These are phyloP conservation scores for Leccinum uliginosum DNA, from an alignment of 768 basidiomycete species.

Conservation along the genomic window DNA sequence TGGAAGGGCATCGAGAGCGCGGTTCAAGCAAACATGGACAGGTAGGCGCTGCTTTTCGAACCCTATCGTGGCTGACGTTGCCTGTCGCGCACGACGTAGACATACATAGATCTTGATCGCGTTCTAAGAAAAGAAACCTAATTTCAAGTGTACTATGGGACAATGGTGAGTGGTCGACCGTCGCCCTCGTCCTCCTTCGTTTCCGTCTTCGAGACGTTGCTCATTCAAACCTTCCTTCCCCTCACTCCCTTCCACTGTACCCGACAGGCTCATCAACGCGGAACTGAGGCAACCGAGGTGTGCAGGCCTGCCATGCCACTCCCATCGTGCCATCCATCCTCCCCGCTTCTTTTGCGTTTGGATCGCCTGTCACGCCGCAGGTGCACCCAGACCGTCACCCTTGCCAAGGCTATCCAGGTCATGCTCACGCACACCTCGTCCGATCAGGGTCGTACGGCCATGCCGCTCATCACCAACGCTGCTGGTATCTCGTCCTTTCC, in stretches of 20 bases:
- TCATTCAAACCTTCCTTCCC: neutral
- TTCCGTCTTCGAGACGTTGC: neutral
- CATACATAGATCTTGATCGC: conserved; percentile 54
- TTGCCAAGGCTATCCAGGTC: conserved; percentile 62
- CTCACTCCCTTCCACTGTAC: too few relatives aligned
- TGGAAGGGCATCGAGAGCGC: conserved; percentile 74
- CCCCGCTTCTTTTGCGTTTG: neutral
- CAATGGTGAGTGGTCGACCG: conserved; percentile 52
- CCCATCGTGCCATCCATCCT: neutral
- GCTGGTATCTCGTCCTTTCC: conserved; percentile 79
- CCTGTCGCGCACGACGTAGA: neutral
- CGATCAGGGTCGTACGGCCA: conserved; percentile 66
- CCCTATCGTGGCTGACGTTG: neutral
- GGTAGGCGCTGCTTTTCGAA: too few relatives aligned
- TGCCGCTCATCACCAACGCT: conserved; percentile 77
- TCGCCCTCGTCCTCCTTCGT: neutral
- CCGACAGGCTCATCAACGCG: conserved; percentile 68
- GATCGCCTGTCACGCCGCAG: neutral
- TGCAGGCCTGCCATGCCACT: conserved; percentile 17
- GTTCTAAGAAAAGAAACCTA: conserved; percentile 71
- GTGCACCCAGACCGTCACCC: conserved; percentile 43
- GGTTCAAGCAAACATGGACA: conserved; percentile 62
- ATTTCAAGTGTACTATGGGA: conserved; percentile 79
- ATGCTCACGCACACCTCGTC: conserved; percentile 80
- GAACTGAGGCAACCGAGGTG: conserved; percentile 70